Conservation (phyloP, 441 rosid genomes). For the Syzygium malaccense region DNA sequence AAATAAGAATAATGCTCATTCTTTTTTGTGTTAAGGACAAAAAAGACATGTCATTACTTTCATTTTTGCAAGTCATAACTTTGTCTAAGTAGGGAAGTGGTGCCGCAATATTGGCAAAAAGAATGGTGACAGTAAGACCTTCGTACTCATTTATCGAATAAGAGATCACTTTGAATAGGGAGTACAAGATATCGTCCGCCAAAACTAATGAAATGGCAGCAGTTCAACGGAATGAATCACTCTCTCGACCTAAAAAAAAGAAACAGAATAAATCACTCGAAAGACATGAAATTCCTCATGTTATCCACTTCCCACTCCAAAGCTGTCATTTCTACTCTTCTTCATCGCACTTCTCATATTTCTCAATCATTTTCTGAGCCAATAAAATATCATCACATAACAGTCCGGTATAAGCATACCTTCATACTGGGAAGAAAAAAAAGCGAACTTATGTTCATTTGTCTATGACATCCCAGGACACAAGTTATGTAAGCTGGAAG, state of each 20-base stretch:
- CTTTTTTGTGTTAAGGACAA: background rate
- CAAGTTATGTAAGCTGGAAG: background rate
- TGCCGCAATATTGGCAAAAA: background rate
- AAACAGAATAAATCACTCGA: background rate
- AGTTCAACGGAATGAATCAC: background rate
- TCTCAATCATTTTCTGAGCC: background rate
- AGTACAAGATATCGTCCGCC: background rate
- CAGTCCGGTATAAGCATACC: background rate
- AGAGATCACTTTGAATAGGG: background rate
- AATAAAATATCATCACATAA: background rate
- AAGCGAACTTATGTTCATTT: background rate
- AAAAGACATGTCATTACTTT: background rate
- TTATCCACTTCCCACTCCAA: background rate
- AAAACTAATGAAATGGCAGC: background rate
- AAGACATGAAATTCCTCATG: background rate
- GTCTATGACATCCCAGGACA: background rate
- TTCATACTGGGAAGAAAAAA: background rate
- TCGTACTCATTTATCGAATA: background rate
- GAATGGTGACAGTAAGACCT: background rate
- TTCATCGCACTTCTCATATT: background rate
- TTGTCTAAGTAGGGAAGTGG: background rate
- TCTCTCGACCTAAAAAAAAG: too few relatives aligned
- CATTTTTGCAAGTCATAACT: background rate
- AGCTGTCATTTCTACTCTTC: background rate
- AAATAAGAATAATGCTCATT: background rate